phyloP scores from a whole-genome alignment of 495 filamentous ascomycete genomes.

The Astrothelium subdiscretum region DNA sequence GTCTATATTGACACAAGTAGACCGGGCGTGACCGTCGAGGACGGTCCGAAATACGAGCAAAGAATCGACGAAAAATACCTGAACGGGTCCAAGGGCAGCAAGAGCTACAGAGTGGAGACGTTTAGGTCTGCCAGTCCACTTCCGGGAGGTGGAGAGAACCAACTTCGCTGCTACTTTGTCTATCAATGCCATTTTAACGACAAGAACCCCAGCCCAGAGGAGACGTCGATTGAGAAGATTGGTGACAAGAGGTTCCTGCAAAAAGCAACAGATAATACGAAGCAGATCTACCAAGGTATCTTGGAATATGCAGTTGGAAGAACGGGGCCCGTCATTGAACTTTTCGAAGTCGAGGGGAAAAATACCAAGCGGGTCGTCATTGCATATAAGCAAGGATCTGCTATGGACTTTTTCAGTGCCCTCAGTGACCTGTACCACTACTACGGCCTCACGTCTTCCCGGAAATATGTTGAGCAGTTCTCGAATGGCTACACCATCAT shows the following conservation, averaged over 20 bases:
- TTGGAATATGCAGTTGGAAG: slow-evolving; percentile 71
- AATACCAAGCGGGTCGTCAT: slow-evolving; percentile 88
- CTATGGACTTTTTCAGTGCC: slow-evolving; percentile 87
- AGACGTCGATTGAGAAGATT: slow-evolving; percentile 83
- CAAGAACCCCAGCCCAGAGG: slow-evolving; percentile 53
- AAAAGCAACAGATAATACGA: slow-evolving; percentile 92
- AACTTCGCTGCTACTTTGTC: slow-evolving; percentile 94
- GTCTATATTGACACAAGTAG: slow-evolving; percentile 97
- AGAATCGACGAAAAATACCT: slow-evolving; percentile 92
- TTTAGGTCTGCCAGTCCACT: slow-evolving; percentile 69
- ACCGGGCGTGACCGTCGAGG: slow-evolving; percentile 62
- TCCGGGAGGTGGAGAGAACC: slow-evolving; percentile 64
- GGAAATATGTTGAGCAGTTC: slow-evolving; percentile 98
- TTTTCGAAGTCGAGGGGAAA: slow-evolving; percentile 86
- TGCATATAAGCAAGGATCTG: slow-evolving; percentile 85
- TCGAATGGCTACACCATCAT: slow-evolving; percentile 96
- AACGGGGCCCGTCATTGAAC: slow-evolving; percentile 90
- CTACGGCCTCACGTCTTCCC: slow-evolving; percentile 89
- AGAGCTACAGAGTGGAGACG: slow-evolving; percentile 86
- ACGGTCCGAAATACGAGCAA: slow-evolving; percentile 82
- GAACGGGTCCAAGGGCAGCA: slow-evolving; percentile 50
- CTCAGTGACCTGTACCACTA: slow-evolving; percentile 96
- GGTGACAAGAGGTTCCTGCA: slow-evolving; percentile 89
- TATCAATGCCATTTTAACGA: slow-evolving; percentile 89
- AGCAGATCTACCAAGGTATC: slow-evolving; percentile 84